A percentile compares a stretch with the other conserved stretches of the same genome.
phyloP scores from a whole-genome alignment of 2,329 filamentous ascomycete species.

The Boeremia lycopersici region DNA sequence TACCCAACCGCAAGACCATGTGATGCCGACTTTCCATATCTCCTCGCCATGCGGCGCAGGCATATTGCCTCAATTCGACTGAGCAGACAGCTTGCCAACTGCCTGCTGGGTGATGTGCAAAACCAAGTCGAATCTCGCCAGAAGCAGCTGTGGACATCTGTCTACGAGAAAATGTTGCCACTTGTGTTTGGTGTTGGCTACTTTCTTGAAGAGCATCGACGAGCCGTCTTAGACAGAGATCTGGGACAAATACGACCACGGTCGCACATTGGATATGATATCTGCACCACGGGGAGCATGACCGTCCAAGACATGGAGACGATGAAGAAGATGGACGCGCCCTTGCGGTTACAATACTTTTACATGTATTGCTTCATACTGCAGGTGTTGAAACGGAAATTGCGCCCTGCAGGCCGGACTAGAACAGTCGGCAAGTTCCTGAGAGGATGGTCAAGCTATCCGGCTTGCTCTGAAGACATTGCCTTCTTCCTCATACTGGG shows the following conservation, averaged over 20 bases:
- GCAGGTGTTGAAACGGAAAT: slow-evolving; percentile 40
- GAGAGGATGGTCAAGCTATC: slow-evolving; percentile 40
- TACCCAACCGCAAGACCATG: slow-evolving; percentile 41
- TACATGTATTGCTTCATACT: slow-evolving; percentile 48
- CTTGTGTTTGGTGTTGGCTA: slow-evolving; percentile 46
- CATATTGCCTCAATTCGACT: slow-evolving; percentile 45
- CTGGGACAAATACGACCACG: slow-evolving; percentile 42
- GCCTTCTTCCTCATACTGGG: slow-evolving; percentile 45
- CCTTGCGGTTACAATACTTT: slow-evolving; percentile 44
- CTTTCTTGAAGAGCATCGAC: slow-evolving; percentile 45
- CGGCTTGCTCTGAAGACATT: slow-evolving; percentile 44
- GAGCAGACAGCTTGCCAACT: slow-evolving; percentile 42
- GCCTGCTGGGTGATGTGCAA: slow-evolving; percentile 38
- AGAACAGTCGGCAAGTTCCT: slow-evolving; percentile 39
- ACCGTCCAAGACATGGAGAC: slow-evolving; percentile 36
- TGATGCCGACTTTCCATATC: slow-evolving; percentile 41
- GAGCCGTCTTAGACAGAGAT: slow-evolving; percentile 39
- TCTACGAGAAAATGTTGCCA: slow-evolving; percentile 46
- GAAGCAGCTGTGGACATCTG: slow-evolving; percentile 42
- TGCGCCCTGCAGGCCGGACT: slow-evolving; percentile 38
- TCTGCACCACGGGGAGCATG: slow-evolving; percentile 41
- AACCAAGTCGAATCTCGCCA: slow-evolving; percentile 35
- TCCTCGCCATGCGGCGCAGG: slow-evolving; percentile 43
- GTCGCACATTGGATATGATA: slow-evolving; percentile 43
- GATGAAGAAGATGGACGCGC: slow-evolving; percentile 38